Percentiles rank a stretch among this genome's conserved stretches.
These are phyloP conservation scores for Cordyceps cicadae DNA, from an alignment of 2,329 filamentous ascomycete species.

Conservation along the genomic window DNA sequence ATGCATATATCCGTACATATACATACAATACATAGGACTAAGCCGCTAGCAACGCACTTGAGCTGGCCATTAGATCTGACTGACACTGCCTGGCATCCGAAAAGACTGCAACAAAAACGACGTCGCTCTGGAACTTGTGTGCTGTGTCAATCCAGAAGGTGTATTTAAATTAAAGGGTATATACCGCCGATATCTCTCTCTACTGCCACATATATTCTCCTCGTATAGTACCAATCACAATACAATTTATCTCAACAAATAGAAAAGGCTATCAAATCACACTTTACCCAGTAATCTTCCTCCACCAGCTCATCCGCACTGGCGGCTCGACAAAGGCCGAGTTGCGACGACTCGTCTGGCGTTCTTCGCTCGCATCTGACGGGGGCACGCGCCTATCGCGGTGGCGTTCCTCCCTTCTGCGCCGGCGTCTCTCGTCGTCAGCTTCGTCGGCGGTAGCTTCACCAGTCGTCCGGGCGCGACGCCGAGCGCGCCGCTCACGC, in stretches of 20 bases:
- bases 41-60: background rate
- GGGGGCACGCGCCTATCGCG: conserved; percentile 16
- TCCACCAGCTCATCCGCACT: conserved; percentile 12
- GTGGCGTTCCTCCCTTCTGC: conserved; percentile 37
- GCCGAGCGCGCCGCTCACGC: conserved; percentile 39
- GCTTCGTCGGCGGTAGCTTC: conserved; percentile 30
- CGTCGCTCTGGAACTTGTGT: background rate
- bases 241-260: conserved; percentile 8
- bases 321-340: conserved; percentile 6
- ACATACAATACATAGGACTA: too few species aligned
- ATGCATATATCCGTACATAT: too few species aligned
- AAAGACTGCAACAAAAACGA: too few species aligned
- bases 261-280: background rate
- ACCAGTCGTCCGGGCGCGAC: conserved; percentile 34
- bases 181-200: background rate
- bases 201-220: background rate
- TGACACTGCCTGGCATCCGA: background rate
- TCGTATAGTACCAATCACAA: background rate
- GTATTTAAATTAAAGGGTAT: background rate
- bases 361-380: conserved; percentile 9
- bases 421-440: conserved; percentile 36
- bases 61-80: background rate
- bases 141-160: background rate
- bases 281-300: conserved; percentile 11
- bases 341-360: conserved; percentile 3